Conservation (phyloP, 768 basidiomycete genomes). For the Termitomyces sp. region DNA sequence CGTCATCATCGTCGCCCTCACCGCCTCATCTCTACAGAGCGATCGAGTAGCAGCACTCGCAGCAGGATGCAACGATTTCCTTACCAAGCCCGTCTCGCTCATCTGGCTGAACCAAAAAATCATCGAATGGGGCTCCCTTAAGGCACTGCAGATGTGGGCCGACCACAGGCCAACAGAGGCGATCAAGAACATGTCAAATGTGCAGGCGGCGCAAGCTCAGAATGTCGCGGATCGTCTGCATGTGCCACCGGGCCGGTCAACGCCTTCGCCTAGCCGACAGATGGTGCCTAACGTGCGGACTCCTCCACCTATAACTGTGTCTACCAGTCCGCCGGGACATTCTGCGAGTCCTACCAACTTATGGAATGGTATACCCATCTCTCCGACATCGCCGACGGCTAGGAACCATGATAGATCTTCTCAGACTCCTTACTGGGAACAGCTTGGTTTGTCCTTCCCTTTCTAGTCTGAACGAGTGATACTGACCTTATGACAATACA, state of each 20-base stretch:
- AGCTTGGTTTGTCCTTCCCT: slow-evolving; percentile 1
- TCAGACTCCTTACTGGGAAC: slow-evolving; percentile 4
- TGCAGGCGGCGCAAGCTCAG: slow-evolving; percentile 40
- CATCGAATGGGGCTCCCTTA: slow-evolving; percentile 99
- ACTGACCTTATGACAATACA: not conserved
- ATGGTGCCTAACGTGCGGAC: slow-evolving; percentile 3
- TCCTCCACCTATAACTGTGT: not conserved
- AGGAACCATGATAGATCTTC: slow-evolving; percentile 5
- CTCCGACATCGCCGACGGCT: slow-evolving; percentile 3
- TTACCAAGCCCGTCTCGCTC: slow-evolving; percentile 95
- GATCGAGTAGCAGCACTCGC: slow-evolving; percentile 97
- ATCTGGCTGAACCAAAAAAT: slow-evolving; percentile 98
- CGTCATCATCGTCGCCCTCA: slow-evolving; percentile 99
- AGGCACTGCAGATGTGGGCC: slow-evolving; percentile 90
- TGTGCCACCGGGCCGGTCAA: slow-evolving; percentile 35
- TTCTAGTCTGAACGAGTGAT: not conserved
- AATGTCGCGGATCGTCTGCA: slow-evolving; percentile 48
- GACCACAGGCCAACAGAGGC: slow-evolving; percentile 65
- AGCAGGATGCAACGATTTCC: slow-evolving; percentile 97
- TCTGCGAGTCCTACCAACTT: not conserved
- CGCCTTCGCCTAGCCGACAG: slow-evolving; percentile 28
- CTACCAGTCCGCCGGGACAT: not conserved
- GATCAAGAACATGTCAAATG: slow-evolving; percentile 33
- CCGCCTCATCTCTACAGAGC: slow-evolving; percentile 91
- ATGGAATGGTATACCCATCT: not conserved